Evolutionary conservation across 805 yeast species (phyloP).

Genomic region (Teunomyces aglyptinius): DNA sequence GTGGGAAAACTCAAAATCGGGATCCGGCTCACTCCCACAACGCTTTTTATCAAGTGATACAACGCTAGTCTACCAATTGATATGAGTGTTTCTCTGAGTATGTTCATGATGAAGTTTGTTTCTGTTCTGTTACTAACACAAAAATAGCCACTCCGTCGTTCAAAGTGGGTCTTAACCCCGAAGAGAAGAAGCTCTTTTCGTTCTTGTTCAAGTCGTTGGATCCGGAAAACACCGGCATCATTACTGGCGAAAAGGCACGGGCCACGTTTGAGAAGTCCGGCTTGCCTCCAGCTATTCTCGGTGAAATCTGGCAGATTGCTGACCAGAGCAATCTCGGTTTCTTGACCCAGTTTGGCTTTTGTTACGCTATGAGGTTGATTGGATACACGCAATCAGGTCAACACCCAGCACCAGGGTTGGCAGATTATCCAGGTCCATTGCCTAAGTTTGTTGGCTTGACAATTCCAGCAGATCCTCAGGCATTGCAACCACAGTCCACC

Average conservation of each 20-base stretch:
- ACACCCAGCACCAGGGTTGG: conserved; percentile 49
- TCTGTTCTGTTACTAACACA: too few species aligned
- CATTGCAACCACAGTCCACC: conserved; percentile 37
- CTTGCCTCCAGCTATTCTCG: conserved; percentile 69
- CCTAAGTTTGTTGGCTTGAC: conserved; percentile 53
- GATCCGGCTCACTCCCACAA: neutral
- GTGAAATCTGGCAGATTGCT: conserved; percentile 94
- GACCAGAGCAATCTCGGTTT: conserved; percentile 87
- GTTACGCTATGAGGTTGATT: conserved; percentile 82
- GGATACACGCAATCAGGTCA: conserved; percentile 82
- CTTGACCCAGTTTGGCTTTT: conserved; percentile 75
- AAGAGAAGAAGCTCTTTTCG: conserved; percentile 74
- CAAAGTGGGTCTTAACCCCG: conserved; percentile 56
- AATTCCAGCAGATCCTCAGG: conserved; percentile 7
- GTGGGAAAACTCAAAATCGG: too few species aligned
- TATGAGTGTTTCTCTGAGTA: conserved; percentile 30
- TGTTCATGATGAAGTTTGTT: conserved; percentile 9
- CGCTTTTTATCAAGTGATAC: neutral
- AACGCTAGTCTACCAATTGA: neutral
- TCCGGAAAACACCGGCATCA: conserved; percentile 70
- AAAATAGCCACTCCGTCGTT: conserved; percentile 30
- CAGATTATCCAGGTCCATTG: conserved; percentile 58
- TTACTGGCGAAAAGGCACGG: conserved; percentile 86
- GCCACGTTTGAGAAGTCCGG: conserved; percentile 83
- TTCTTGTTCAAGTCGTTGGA: conserved; percentile 78